A percentile compares a stretch with the other conserved stretches of the same genome.
Evolutionary conservation across 202 grass and related monocot genomes (phyloP).

Genomic region (Eragrostis tef): DNA sequence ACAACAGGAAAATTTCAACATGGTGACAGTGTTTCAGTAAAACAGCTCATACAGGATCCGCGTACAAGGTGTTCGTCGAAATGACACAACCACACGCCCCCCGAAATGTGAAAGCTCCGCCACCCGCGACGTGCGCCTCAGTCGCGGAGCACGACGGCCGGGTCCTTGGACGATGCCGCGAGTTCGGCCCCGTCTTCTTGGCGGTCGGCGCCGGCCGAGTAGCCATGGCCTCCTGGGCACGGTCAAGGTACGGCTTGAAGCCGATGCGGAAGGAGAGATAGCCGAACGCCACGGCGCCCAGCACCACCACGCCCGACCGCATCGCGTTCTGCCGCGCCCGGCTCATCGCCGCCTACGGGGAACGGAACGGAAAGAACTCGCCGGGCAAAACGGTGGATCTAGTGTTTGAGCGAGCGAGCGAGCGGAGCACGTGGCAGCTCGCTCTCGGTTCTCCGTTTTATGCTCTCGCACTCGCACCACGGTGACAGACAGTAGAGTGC

Average conservation of each 20-base stretch:
- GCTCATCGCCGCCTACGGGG: constrained; percentile 16
- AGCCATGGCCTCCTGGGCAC: constrained; percentile 63
- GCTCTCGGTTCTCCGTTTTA: no score
- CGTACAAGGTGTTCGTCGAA: constrained; percentile 38
- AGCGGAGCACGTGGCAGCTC: not conserved
- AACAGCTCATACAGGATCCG: not conserved
- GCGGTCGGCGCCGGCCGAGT: no score
- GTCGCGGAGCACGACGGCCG: constrained; percentile 46
- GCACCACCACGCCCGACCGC: constrained; percentile 79
- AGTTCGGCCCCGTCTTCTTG: not conserved
- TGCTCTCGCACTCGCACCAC: no score
- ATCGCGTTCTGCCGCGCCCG: constrained; percentile 66
- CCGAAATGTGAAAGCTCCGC: not conserved
- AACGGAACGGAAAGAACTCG: not conserved
- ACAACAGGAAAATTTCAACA: not conserved
- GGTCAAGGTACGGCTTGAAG: constrained; percentile 89
- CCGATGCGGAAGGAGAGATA: constrained; percentile 86
- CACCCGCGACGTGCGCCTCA: not conserved
- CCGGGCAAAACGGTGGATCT: no score
- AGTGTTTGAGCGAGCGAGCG: no score
- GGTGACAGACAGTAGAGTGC: no score
- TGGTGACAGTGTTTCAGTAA: not conserved
- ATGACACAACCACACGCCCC: not conserved
- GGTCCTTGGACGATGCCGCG: constrained; percentile 39
- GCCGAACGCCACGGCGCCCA: constrained; percentile 68